Evolutionary conservation across 306 rosid species (phyloP).

Genomic region (Malus sieversii): DNA sequence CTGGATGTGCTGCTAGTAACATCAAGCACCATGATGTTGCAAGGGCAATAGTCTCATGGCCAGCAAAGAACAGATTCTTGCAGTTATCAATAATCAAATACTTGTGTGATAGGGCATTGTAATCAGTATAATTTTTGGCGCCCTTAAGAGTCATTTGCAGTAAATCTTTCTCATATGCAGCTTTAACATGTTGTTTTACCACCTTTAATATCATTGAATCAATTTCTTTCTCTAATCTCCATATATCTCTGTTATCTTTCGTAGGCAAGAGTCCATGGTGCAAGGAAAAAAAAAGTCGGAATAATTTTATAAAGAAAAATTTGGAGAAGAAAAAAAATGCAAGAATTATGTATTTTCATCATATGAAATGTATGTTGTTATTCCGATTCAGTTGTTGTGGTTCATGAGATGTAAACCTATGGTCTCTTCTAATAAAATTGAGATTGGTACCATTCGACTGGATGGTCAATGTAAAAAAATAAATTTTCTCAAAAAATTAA

Average conservation of each 20-base stretch:
- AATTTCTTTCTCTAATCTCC: constrained; percentile 55
- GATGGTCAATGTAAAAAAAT: too few species aligned
- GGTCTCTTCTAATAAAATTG: too few species aligned
- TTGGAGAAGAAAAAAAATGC: too few species aligned
- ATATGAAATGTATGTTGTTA: too few species aligned
- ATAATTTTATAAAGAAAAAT: too few species aligned
- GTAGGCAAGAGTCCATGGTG: constrained; percentile 41
- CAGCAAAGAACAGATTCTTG: constrained; percentile 34
- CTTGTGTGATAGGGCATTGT: constrained; percentile 17
- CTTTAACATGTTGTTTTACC: constrained; percentile 32
- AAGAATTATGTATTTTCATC: too few species aligned
- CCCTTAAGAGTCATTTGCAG: constrained; percentile 61
- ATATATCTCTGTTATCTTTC: constrained; percentile 32
- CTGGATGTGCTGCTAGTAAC: constrained; percentile 38
- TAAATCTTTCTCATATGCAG: constrained; percentile 41
- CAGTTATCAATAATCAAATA: constrained; percentile 33
- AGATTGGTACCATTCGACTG: too few species aligned
- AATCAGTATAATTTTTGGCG: constrained; percentile 12
- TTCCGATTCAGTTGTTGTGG: too few species aligned
- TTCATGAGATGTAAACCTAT: too few species aligned
- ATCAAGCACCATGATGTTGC: constrained; percentile 36
- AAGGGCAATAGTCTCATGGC: constrained; percentile 35
- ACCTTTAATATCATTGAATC: constrained; percentile 33
- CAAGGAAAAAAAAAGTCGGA: too few species aligned
- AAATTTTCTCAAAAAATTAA: too few species aligned